A percentile compares a stretch with the other conserved stretches of the same genome.
Evolutionary conservation across 768 basidiomycete genomes (phyloP).

Genomic region (Rhodotorula toruloides): DNA sequence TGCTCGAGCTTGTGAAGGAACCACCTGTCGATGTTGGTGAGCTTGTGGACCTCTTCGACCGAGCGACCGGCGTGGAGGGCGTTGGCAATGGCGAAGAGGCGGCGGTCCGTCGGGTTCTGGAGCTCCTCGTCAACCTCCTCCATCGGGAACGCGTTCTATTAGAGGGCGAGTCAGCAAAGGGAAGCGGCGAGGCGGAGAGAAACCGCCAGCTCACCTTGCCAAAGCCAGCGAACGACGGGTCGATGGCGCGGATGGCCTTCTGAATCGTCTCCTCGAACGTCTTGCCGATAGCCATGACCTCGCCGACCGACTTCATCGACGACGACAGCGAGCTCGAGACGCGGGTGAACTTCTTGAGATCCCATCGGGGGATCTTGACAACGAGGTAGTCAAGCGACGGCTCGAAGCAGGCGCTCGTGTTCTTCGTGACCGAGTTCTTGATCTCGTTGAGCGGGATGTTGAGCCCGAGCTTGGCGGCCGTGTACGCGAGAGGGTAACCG

Average conservation of each 20-base stretch:
- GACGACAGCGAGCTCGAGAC: slow-evolving; percentile 85
- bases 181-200: not conserved
- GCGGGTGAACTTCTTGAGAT: slow-evolving; percentile 93
- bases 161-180: not conserved
- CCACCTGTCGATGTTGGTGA: slow-evolving; percentile 99
- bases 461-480: slow-evolving; percentile 94
- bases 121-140: slow-evolving; percentile 91
- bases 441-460: slow-evolving; percentile 97
- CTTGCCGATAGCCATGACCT: slow-evolving; percentile 98
- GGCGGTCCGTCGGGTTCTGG: slow-evolving; percentile 89
- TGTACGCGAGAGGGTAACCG: slow-evolving; percentile 95
- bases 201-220: slow-evolving; percentile 58
- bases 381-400: slow-evolving; percentile 95
- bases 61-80: slow-evolving; percentile 89
- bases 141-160: slow-evolving; percentile 51
- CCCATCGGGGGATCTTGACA: slow-evolving; percentile 99
- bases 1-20: slow-evolving; percentile 84
- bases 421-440: slow-evolving; percentile 93
- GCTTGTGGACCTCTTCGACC: slow-evolving; percentile 92
- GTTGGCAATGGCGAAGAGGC: slow-evolving; percentile 90
- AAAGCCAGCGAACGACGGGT: slow-evolving; percentile 90
- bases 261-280: slow-evolving; percentile 99
- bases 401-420: slow-evolving; percentile 95
- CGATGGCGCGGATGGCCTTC: slow-evolving; percentile 94
- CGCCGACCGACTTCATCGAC: slow-evolving; percentile 98